Evolutionary conservation across 345 rosid genomes (phyloP).

Genomic region (Citrus cavaleriei): DNA sequence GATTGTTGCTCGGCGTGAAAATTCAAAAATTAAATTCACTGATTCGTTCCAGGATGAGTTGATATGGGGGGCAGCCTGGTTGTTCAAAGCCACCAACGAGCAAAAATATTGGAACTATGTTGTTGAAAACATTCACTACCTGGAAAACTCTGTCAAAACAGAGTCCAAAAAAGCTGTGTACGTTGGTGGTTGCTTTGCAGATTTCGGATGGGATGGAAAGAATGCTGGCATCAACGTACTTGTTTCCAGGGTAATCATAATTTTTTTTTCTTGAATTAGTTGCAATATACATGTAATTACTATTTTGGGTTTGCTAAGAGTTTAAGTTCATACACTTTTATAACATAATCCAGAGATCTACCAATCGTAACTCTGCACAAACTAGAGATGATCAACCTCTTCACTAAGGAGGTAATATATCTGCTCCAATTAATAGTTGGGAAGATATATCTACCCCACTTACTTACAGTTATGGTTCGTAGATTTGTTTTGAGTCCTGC

Average conservation of each 20-base stretch:
- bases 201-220: constrained; percentile 89
- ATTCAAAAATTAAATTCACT: not conserved
- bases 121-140: constrained; percentile 9
- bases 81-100: constrained; percentile 56
- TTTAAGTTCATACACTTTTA: too few species aligned
- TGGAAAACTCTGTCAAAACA: not conserved
- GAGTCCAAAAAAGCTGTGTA: not conserved
- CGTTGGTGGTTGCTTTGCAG: constrained; percentile 20
- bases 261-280: too few species aligned
- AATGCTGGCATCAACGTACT: constrained; percentile 65
- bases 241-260: constrained; percentile 43
- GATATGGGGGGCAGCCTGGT: constrained; percentile 89
- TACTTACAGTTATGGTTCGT: too few species aligned
- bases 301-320: too few species aligned
- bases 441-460: too few species aligned
- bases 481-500: too few species aligned
- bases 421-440: too few species aligned
- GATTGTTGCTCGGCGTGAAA: not conserved
- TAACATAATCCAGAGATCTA: too few species aligned
- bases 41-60: constrained; percentile 61
- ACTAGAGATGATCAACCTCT: too few species aligned
- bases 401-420: too few species aligned
- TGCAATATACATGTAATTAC: too few species aligned
- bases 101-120: constrained; percentile 36
- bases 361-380: too few species aligned